Evolutionary conservation across 1,284 basidiomycete genomes (phyloP).

Genomic region (Malassezia equina): DNA sequence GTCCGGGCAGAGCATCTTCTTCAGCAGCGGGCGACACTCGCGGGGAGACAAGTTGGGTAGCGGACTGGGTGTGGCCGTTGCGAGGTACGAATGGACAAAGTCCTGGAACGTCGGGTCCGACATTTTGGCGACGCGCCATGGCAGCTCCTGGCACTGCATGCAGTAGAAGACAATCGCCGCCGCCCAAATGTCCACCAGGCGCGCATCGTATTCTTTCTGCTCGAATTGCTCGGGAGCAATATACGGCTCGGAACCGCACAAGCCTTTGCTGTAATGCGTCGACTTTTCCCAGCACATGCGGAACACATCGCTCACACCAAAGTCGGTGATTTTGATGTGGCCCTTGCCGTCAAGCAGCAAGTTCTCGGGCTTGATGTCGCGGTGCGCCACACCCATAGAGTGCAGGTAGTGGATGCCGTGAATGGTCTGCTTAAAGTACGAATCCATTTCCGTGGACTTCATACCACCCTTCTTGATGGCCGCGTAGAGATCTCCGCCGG

Average conservation of each 20-base stretch:
- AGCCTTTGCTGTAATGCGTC: constrained; percentile 88
- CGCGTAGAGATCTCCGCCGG: constrained; percentile 85
- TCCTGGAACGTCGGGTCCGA: constrained; percentile 72
- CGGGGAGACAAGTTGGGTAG: constrained; percentile 78
- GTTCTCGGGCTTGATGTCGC: constrained; percentile 97
- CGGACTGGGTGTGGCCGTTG: constrained; percentile 50
- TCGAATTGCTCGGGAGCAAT: constrained; percentile 96
- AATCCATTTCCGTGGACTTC: constrained; percentile 86
- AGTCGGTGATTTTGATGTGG: constrained; percentile 97
- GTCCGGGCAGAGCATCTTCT: constrained; percentile 92
- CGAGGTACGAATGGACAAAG: constrained; percentile 61
- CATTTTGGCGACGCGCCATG: constrained; percentile 86
- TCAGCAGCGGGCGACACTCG: constrained; percentile 70
- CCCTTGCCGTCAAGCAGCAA: constrained; percentile 84
- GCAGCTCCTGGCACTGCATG: constrained; percentile 53
- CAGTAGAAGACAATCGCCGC: constrained; percentile 96
- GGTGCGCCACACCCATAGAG: constrained; percentile 89
- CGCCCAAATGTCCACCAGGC: constrained; percentile 95
- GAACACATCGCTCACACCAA: constrained; percentile 95
- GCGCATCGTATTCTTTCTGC: constrained; percentile 92
- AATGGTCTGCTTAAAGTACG: constrained; percentile 93
- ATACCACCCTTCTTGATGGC: constrained; percentile 96
- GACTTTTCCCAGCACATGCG: constrained; percentile 95
- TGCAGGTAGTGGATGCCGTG: constrained; percentile 80
- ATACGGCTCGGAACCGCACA: constrained; percentile 95